Evolutionary conservation across 768 basidiomycete genomes (phyloP), one percentile per base, ranked within the genome.

Genomic region (Pisolithus sp.): DNA sequence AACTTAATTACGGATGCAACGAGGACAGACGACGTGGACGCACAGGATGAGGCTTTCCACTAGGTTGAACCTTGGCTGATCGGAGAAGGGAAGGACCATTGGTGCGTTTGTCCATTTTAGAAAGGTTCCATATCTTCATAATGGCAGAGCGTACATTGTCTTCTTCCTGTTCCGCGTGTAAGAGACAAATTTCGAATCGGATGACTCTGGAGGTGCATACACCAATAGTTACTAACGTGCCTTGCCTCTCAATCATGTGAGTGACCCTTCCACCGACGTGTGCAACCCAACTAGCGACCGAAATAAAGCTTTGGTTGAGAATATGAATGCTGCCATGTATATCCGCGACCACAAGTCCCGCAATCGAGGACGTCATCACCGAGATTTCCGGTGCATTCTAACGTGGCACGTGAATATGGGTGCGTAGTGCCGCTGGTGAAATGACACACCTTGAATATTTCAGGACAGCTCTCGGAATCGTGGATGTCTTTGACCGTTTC

Each of bases 81-180:
- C 90, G 82, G 18, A 92, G 72, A 31, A 91, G 75, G 24, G 71
- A 67, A 6, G 88, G 90, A 2, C 73, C 67, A 37, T 74, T 76
- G 8, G 76, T 78, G 63, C 79, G 82, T 72, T 80, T 84, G 67
- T 89, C 85, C 28, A 69, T 75, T 53, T 78, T 82, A 40, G 80
- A 76, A 26, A 97, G 68, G 67, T 94, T 89, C 94, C 94, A 97
- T 45, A 96, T 81, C 66, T 93, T 94, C 44, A 93, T 70, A 17
- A 90, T 62, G 0, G 88, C 86, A 26, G 82, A 77, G 12, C 81
- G 75, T 12, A 82, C 71, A 4, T 74, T 60, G 49, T 83, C 81
- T 64, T 94, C 90, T 70, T 93, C 91, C 90, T 92, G 62, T 37
- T 21, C 21, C 21, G 40, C 30, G n/a, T 47, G 53, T 68, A 42